Percentiles rank a stretch among this genome's conserved stretches.
Evolutionary conservation across 306 rosid species (phyloP).

Genomic region (Dalbergia cochinchinensis): DNA sequence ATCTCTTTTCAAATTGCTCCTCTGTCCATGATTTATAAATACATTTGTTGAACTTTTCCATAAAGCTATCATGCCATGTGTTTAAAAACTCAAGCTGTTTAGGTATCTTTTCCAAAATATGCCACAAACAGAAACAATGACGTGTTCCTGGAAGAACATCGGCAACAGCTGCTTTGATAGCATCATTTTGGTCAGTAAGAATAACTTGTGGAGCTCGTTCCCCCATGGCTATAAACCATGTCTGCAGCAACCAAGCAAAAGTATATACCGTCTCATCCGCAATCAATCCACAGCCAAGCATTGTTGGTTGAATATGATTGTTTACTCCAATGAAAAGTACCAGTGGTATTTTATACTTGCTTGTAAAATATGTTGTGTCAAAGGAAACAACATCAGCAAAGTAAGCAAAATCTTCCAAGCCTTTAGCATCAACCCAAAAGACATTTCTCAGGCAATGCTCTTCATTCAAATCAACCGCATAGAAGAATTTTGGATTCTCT

Average conservation of each 20-base stretch:
- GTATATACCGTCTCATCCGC: conserved; percentile 63
- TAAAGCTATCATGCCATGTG: conserved; percentile 56
- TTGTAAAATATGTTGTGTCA: conserved; percentile 66
- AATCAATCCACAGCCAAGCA: conserved; percentile 70
- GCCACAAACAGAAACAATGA: conserved; percentile 71
- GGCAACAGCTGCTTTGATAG: conserved; percentile 64
- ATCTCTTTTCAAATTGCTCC: conserved; percentile 65
- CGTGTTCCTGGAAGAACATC: conserved; percentile 64
- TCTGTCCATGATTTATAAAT: conserved; percentile 64
- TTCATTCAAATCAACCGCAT: conserved; percentile 71
- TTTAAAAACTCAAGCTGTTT: conserved; percentile 62
- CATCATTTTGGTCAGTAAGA: conserved; percentile 66
- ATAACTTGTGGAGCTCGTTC: conserved; percentile 63
- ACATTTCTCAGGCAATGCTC: conserved; percentile 70
- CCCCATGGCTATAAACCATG: conserved; percentile 70
- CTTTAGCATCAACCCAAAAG: conserved; percentile 75
- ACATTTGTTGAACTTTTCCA: conserved; percentile 60
- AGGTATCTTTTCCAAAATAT: conserved; percentile 68
- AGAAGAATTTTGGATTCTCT: conserved; percentile 69
- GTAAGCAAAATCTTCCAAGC: conserved; percentile 62
- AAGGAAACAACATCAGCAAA: conserved; percentile 68
- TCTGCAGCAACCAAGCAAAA: conserved; percentile 67
- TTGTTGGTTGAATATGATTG: conserved; percentile 65
- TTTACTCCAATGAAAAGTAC: conserved; percentile 66
- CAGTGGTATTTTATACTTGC: conserved; percentile 66